Base-by-base conservation (phyloP, 306 rosid genomes). In the Styphnolobium japonicum region DNA sequence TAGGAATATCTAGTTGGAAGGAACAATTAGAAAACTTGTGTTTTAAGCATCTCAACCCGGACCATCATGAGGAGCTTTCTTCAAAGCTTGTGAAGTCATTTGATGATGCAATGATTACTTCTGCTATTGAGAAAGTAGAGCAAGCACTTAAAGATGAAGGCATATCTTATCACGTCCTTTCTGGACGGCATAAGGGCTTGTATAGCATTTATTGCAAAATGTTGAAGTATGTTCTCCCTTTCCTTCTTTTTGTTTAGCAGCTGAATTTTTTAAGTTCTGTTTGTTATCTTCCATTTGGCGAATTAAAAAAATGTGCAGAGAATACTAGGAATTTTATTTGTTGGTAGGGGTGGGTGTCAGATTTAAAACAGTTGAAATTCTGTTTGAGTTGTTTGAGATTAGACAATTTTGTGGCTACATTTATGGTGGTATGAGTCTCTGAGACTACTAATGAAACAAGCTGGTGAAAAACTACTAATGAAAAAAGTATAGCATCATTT, bases 1-100 rank as follows among this genome's bases (percentile, higher is more conserved):
- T 96, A 7, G 99, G 99, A 83, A 93, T 96, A 81, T 89, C 89
- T 76, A 91, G 71, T 71, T 96, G 99, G 99, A 96, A 96, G 87
- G 98, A 89, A 69, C 92, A 88, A 62, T 85, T 96, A 49, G 99
- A 93, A 78, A 96, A 86, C 84, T 64, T 91, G 67, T 96, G 98
- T 83, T 93, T 93, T 70, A 96, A 91, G 90, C 90, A 96, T 88
- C 92, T 96, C 66, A 67, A 91, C 83, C 89, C 96, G 2, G 88
- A 86, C 40, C 91, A 90, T 82, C 87, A 96, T 53, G 48, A 64
- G 67, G 97, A 91, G 73, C 81, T 96, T 69, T 90, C 97, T 0
- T 85, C 97, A 43, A 93, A 89, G 87, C 96, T 96, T 79, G 86
- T 82, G 74, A 89, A 90, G 58, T 85, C 89, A 0, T 91, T 86